Conservation (phyloP, 768 basidiomycete species). For the Daedalea quercina region DNA sequence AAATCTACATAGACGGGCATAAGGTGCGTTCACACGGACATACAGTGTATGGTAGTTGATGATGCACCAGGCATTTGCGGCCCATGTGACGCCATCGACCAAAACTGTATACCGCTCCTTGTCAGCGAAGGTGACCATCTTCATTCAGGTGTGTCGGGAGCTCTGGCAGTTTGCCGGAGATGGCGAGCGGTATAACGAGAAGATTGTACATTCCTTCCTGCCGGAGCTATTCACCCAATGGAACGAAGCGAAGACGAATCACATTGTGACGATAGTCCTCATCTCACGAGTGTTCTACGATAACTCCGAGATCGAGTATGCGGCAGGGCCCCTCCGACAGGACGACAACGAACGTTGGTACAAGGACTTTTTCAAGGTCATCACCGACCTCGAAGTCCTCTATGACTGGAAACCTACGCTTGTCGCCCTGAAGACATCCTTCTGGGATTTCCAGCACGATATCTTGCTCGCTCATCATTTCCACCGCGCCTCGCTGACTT, state of each 20-base stretch:
- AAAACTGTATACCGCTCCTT: slow-evolving; percentile 86
- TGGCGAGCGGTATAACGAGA: slow-evolving; percentile 93
- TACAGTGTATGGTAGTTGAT: background rate
- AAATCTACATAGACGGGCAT: slow-evolving; percentile 64
- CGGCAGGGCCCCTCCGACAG: slow-evolving; percentile 71
- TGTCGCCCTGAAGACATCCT: slow-evolving; percentile 80
- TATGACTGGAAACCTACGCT: slow-evolving; percentile 85
- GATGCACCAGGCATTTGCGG: slow-evolving; percentile 65
- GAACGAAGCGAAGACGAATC: slow-evolving; percentile 80
- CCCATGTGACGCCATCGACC: slow-evolving; percentile 73
- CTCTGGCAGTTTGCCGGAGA: slow-evolving; percentile 97
- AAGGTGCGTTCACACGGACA: slow-evolving; percentile 36
- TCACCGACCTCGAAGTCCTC: slow-evolving; percentile 86
- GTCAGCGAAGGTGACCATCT: slow-evolving; percentile 87
- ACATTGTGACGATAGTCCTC: slow-evolving; percentile 90
- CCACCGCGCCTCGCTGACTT: slow-evolving; percentile 50
- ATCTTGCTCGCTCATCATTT: slow-evolving; percentile 88
- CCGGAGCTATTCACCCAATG: slow-evolving; percentile 84
- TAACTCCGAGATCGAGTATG: slow-evolving; percentile 68
- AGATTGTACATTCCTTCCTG: slow-evolving; percentile 95
- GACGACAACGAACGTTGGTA: slow-evolving; percentile 79
- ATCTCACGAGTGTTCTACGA: slow-evolving; percentile 92
- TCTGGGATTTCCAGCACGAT: slow-evolving; percentile 87
- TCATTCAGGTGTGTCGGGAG: slow-evolving; percentile 94
- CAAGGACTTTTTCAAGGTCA: slow-evolving; percentile 95